Evolutionary conservation across 2,329 filamentous ascomycete genomes (phyloP).

Genomic region (Sclerotinia nivalis): DNA sequence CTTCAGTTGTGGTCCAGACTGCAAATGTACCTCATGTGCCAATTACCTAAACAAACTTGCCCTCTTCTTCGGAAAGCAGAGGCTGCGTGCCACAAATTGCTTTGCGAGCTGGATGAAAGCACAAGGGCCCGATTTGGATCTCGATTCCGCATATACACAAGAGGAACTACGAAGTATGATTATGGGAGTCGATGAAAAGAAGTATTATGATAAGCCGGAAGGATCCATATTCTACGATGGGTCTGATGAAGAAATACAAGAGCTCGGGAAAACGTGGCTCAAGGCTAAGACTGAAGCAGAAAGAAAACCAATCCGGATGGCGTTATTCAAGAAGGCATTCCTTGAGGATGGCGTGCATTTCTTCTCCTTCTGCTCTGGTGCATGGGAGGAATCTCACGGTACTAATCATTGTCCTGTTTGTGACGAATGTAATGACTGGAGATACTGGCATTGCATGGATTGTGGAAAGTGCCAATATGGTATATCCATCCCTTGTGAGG

Average conservation of each 20-base stretch:
- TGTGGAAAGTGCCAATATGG: constrained; percentile 16
- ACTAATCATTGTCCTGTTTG: constrained; percentile 15
- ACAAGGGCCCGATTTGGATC: not conserved
- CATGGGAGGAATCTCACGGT: constrained; percentile 1
- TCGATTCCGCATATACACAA: constrained; percentile 12
- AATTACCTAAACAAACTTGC: constrained; percentile 13
- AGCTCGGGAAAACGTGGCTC: constrained; percentile 15
- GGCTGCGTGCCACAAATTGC: constrained; percentile 16
- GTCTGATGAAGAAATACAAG: not conserved
- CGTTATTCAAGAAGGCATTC: constrained; percentile 12
- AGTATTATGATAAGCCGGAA: constrained; percentile 12
- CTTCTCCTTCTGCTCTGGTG: constrained; percentile 14
- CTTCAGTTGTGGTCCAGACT: constrained; percentile 8
- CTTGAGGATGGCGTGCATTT: constrained; percentile 3
- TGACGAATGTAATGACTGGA: constrained; percentile 19
- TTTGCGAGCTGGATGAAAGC: constrained; percentile 15
- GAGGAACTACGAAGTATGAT: constrained; percentile 14
- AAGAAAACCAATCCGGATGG: constrained; percentile 9
- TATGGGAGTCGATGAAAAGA: constrained; percentile 16
- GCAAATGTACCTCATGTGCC: constrained; percentile 19
- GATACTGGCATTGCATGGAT: constrained; percentile 15
- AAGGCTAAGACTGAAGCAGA: constrained; percentile 3
- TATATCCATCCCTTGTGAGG: constrained; percentile 10
- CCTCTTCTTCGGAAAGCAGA: constrained; percentile 11
- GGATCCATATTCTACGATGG: constrained; percentile 13